Evolutionary conservation across 2,329 filamentous ascomycete species (phyloP).

Genomic region (Daldinia sp.): DNA sequence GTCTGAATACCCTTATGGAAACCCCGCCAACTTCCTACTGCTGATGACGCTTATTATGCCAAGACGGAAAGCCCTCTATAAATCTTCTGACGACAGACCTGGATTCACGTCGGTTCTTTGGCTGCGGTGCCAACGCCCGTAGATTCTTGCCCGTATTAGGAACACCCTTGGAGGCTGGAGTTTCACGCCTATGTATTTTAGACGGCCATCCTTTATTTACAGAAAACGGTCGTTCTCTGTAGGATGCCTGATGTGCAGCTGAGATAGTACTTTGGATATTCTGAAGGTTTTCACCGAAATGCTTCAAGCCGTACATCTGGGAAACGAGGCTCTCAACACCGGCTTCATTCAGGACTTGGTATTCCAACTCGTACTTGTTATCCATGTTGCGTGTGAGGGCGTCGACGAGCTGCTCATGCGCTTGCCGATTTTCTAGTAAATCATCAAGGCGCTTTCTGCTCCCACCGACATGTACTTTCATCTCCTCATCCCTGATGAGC

Average conservation of each 20-base stretch:
- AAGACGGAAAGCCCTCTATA: background rate
- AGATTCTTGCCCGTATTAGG: background rate
- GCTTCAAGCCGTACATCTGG: background rate
- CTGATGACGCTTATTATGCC: background rate
- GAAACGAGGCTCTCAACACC: background rate
- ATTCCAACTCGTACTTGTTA: background rate
- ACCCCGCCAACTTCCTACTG: background rate
- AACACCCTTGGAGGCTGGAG: background rate
- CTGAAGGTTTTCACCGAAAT: background rate
- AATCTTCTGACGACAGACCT: background rate
- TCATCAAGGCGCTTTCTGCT: background rate
- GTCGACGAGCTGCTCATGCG: background rate
- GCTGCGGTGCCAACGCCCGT: background rate
- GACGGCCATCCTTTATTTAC: background rate
- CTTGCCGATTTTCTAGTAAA: background rate
- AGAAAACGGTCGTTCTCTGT: background rate
- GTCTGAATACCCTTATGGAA: too few species aligned
- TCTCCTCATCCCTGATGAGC: conserved; percentile 49
- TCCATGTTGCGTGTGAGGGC: background rate
- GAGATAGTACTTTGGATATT: background rate
- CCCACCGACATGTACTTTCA: background rate
- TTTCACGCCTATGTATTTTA: background rate
- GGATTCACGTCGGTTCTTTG: background rate
- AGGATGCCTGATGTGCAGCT: background rate
- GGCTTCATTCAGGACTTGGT: background rate